Conservation (phyloP, 2,329 filamentous ascomycete species). For the Sclerotinia trifoliorum region DNA sequence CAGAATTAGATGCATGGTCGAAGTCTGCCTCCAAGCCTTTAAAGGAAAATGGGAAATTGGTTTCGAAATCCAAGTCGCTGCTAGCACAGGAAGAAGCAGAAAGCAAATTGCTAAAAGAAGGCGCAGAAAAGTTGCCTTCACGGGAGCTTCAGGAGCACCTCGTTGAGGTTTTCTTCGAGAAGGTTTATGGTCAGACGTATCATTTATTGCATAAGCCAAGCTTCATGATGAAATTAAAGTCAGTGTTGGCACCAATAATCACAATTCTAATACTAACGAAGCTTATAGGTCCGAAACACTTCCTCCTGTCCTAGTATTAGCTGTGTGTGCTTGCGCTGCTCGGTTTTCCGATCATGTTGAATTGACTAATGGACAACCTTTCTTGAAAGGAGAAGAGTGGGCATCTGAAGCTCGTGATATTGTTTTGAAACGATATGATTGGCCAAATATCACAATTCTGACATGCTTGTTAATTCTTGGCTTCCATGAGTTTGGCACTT, state of each 20-base stretch:
- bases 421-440: slow-evolving; percentile 82
- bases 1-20: slow-evolving; percentile 80
- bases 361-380: slow-evolving; percentile 68
- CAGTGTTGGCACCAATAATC: slow-evolving; percentile 38
- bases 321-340: slow-evolving; percentile 92
- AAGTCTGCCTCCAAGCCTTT: slow-evolving; percentile 55
- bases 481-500: slow-evolving; percentile 94
- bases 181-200: slow-evolving; percentile 92
- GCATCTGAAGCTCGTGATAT: slow-evolving; percentile 84
- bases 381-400: slow-evolving; percentile 89
- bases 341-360: slow-evolving; percentile 89
- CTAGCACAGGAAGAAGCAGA: slow-evolving; percentile 68
- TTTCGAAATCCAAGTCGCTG: slow-evolving; percentile 51
- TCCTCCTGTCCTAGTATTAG: slow-evolving; percentile 87
- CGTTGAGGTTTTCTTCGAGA: slow-evolving; percentile 92
- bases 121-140: slow-evolving; percentile 75
- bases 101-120: slow-evolving; percentile 75
- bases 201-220: slow-evolving; percentile 94
- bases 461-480: slow-evolving; percentile 87
- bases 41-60: slow-evolving; percentile 40
- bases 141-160: slow-evolving; percentile 91
- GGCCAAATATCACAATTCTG: slow-evolving; percentile 92
- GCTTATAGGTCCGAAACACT: slow-evolving; percentile 65
- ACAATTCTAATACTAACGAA: slow-evolving; percentile 22
- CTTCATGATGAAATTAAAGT: slow-evolving; percentile 85